Conservation (phyloP, 345 rosid genomes). For the Lumnitzera racemosa region DNA sequence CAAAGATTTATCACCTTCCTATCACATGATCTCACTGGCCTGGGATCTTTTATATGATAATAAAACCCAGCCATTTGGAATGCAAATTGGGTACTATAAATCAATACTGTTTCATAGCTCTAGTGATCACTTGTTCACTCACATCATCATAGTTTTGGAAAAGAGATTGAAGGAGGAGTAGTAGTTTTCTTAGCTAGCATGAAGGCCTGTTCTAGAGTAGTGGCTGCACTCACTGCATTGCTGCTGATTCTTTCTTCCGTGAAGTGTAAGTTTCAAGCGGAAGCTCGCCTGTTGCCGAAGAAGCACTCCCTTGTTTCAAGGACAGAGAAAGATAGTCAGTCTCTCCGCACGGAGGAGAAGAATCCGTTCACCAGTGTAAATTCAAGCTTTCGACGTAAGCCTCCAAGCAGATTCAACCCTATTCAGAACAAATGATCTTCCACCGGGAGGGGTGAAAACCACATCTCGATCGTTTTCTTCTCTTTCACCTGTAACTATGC, state of each 20-base stretch:
- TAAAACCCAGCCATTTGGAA: no score
- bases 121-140: not conserved
- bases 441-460: not conserved
- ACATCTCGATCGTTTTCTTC: not conserved
- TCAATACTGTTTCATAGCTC: no score
- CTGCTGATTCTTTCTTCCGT: slow-evolving; percentile 34
- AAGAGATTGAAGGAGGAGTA: not conserved
- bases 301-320: slow-evolving; percentile 8
- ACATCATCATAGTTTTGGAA: not conserved
- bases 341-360: slow-evolving; percentile 27
- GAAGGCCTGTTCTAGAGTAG: slow-evolving; percentile 29
- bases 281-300: slow-evolving; percentile 22
- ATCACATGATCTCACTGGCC: slow-evolving; percentile 47
- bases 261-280: slow-evolving; percentile 22
- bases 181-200: slow-evolving; percentile 17
- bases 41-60: slow-evolving; percentile 28
- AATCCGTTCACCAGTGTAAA: slow-evolving; percentile 29
- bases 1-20: slow-evolving; percentile 16
- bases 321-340: slow-evolving; percentile 24
- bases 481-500: no score
- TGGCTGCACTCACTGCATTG: slow-evolving; percentile 28
- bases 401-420: slow-evolving; percentile 65
- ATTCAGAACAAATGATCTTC: slow-evolving; percentile 57
- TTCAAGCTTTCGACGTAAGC: slow-evolving; percentile 57
- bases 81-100: not conserved